A percentile compares a stretch with the other conserved stretches of the same genome.
Conservation (phyloP, 345 rosid genomes). For the Lumnitzera littorea region DNA sequence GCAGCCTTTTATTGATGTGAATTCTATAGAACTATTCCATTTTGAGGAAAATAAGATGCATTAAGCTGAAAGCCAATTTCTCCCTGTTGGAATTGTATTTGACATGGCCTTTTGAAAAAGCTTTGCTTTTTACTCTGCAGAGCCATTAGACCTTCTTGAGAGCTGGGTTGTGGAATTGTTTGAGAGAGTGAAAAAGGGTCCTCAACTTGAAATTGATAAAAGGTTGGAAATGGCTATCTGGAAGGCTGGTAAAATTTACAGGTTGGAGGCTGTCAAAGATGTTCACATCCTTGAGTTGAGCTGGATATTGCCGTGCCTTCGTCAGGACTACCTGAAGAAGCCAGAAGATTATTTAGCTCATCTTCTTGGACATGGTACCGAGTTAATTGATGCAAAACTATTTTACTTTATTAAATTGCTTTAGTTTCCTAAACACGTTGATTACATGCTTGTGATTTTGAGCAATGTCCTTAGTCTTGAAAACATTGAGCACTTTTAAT, state of each 20-base stretch:
- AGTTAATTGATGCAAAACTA: neutral
- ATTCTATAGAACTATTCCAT: no score
- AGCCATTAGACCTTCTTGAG: conserved; percentile 81
- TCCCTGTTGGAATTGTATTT: neutral
- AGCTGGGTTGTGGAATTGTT: conserved; percentile 84
- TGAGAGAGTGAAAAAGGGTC: conserved; percentile 53
- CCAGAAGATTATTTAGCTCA: conserved; percentile 95
- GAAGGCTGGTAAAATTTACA: conserved; percentile 70
- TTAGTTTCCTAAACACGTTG: neutral
- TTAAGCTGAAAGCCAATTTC: no score
- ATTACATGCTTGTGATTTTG: no score
- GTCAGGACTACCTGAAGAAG: conserved; percentile 79
- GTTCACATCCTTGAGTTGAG: conserved; percentile 74
- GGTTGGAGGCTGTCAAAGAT: conserved; percentile 88
- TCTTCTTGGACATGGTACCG: conserved; percentile 81
- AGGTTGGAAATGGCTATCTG: conserved; percentile 65
- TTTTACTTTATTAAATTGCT: neutral
- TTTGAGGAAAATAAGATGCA: no score
- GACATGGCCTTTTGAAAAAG: neutral
- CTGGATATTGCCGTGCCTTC: conserved; percentile 92
- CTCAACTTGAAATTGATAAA: conserved; percentile 49
- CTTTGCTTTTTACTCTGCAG: conserved; percentile 37
- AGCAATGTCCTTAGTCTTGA: no score
- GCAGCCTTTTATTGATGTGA: no score
- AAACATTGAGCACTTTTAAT: no score